Base-by-base conservation (phyloP, 768 basidiomycete genomes). In the Collybiopsis confluens region DNA sequence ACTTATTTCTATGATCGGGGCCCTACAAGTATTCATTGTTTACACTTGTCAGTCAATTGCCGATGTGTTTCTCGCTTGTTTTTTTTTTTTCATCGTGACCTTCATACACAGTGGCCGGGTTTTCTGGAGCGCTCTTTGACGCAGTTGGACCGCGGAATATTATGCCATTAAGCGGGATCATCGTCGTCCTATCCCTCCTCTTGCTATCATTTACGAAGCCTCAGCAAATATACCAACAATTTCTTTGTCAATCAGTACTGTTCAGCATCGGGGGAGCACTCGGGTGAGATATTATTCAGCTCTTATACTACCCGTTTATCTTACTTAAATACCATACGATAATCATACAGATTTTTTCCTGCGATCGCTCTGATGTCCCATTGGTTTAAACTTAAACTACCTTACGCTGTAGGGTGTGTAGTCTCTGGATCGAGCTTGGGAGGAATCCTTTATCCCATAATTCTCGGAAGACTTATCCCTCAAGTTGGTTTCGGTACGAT, bases 371-470 rank as follows among this genome's bases (percentile, higher is more conserved):
- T 70, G 2, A 61, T 71, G 5, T 59, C 63, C 2, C 72, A n/a
- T n/a, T n/a, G n/a, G n/a, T n/a, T n/a, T n/a, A n/a, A n/a, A n/a
- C n/a, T n/a, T n/a, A n/a, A n/a, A 74, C 54, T 68, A 63, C 65
- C 65, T 1, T 63, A 69, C 11, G 73, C 70, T 0, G 62, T 70
- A 11, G 70, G 73, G 3, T 58, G 70, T 49, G 64, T 69, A 15
- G 61, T 66, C 1, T 64, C 64, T 13, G 68, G 70, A 5, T 59
- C 61, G 4, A 63, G 64, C 3, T 33, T 68, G 4, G 71, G 73
- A 0, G 67, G 70, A 16, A 62, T 70, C 28, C 50, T 70, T 13
- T 69, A 65, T 33, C 66, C 67, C 1, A 57, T 66, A 40, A 61
- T 64, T 59, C 38, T 62, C 27, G 37, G 54, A 44, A 54, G 45